Base-by-base conservation (phyloP, 495 filamentous ascomycete genomes). In the Xanthoparmelia taractica region DNA sequence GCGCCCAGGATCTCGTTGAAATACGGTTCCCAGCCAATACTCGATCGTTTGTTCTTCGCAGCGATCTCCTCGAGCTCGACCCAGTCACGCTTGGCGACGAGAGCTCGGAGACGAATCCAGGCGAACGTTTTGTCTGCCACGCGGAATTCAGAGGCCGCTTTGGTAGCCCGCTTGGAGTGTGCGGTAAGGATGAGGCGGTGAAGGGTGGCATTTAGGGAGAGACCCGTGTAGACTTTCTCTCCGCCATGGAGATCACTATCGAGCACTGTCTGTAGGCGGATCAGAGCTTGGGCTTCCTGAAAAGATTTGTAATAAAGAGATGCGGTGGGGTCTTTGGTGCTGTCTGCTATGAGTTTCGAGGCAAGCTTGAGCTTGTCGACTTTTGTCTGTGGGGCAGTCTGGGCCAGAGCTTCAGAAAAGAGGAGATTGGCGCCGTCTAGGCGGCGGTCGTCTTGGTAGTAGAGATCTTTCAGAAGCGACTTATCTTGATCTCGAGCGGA, bases 11-110 rank as follows among this genome's bases (percentile, higher is more conserved):
- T 83, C 68, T 92, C 89, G 73, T 92, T 94, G 79, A 87, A 97
- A 75, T 95, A 98, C 11, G 95, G 90, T 86, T 94, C 91, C 95
- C 95, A 98, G 48, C 92, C 94, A 71, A 98, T 97, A n/a, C 94
- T 89, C 55, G 86, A 90, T 70, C 92, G 95, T 71, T 79, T 82
- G 43, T 61, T 71, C 66, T 76, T 80, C 15, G 27, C 8, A 4
- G 65, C 62, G 33, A 90, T 81, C 65, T 96, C 92, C 74, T 97
- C 92, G 62, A 98, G 77, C 71, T 96, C 95, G 45, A 81, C 83
- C 91, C 92, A 97, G 71, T 96, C 88, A 45, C 94, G 84, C 71
- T 87, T 89, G 18, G 88, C 87, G 8, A 97, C 91, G 56, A 97
- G 78, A 6, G 92, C 94, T 67, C 95, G 85, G 50, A 98, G 80